phyloP scores from a whole-genome alignment of 2,329 filamentous ascomycete species.

The Colletotrichum cereale region DNA sequence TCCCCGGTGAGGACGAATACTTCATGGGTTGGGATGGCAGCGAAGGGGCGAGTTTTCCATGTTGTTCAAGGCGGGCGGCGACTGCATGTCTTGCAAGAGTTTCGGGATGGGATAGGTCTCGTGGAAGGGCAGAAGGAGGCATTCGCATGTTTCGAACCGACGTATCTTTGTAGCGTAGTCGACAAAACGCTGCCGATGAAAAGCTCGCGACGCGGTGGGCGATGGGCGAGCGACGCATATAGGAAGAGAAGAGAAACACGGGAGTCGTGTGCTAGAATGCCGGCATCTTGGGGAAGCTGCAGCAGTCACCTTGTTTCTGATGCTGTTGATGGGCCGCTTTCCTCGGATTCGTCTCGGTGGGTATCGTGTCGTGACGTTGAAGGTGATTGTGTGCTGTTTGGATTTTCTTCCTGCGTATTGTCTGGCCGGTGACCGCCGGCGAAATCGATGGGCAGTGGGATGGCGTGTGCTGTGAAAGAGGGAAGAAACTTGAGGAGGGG shows the following conservation, averaged over 20 bases:
- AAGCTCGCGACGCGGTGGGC: constrained; percentile 6
- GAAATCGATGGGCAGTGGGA: neutral
- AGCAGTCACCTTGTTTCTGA: constrained; percentile 23
- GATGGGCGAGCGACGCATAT: constrained; percentile 17
- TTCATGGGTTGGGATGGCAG: constrained; percentile 38
- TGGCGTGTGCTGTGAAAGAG: constrained; percentile 9
- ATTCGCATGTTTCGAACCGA: constrained; percentile 39
- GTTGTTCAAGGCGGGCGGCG: constrained; percentile 22
- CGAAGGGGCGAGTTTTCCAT: constrained; percentile 38
- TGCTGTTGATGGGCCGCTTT: neutral
- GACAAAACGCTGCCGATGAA: constrained; percentile 17
- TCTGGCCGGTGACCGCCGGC: constrained; percentile 3
- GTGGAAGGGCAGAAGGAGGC: constrained; percentile 23
- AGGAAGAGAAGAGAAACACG: constrained; percentile 18
- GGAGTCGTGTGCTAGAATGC: constrained; percentile 34
- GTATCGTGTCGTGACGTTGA: neutral
- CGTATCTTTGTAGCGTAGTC: neutral
- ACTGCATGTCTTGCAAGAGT: constrained; percentile 35
- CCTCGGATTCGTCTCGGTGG: constrained; percentile 11
- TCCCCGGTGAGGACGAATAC: constrained; percentile 30
- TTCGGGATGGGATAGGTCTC: constrained; percentile 26
- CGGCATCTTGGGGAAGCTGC: constrained; percentile 37
- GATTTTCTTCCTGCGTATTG: neutral
- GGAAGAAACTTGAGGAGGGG: constrained; percentile 13
- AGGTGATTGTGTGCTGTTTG: neutral